Conservation (phyloP, 139 green algal genomes). For the Coccomyxa sp. region DNA sequence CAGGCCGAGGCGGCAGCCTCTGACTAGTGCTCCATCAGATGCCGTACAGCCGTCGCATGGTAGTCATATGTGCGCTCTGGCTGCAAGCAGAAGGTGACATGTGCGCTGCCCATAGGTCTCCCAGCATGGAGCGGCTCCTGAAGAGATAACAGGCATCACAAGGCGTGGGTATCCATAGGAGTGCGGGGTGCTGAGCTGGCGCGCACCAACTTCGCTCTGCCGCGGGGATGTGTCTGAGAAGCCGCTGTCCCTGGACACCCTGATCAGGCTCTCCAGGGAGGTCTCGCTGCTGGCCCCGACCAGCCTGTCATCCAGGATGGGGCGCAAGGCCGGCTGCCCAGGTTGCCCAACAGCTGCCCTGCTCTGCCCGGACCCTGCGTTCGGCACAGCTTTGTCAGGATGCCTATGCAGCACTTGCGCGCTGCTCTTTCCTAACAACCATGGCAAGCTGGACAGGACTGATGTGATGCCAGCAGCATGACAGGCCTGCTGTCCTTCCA, state of each 20-base stretch:
- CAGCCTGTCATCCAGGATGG: too few species aligned
- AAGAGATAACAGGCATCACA: too few species aligned
- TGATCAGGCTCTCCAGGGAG: background rate
- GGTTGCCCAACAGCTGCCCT: background rate
- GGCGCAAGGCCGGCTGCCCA: too few species aligned
- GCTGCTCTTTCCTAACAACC: background rate
- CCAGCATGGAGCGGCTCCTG: too few species aligned
- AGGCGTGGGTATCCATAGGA: background rate
- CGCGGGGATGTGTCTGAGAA: background rate
- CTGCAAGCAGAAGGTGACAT: background rate
- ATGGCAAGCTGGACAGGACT: background rate
- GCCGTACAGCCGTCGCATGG: background rate
- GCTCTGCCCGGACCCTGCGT: background rate
- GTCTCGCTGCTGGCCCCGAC: background rate
- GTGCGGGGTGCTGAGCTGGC: background rate
- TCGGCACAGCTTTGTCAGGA: background rate
- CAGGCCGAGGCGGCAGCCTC: background rate
- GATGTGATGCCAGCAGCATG: background rate
- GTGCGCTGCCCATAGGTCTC: background rate
- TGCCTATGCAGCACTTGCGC: background rate
- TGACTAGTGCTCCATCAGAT: background rate
- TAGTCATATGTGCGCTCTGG: background rate
- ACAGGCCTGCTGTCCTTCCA: background rate
- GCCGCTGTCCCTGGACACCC: background rate
- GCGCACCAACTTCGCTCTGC: background rate